Evolutionary conservation across 352 stramenopile genomes (phyloP).

Genomic region (Globisporangium yorkense): DNA sequence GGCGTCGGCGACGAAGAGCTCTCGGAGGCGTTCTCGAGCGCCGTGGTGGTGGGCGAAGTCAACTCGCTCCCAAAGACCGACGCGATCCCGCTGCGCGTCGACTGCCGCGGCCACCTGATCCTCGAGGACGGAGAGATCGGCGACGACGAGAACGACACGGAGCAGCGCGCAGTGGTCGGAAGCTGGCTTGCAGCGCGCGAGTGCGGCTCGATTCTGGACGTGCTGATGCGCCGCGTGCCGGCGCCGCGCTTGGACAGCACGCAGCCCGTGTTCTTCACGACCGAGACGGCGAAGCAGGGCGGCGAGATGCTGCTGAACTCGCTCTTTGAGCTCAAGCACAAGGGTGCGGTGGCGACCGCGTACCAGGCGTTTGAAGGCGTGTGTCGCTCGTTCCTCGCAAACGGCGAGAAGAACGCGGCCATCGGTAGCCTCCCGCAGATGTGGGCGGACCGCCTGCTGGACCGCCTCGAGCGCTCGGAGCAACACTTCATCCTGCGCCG

Average conservation of each 20-base stretch:
- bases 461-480: conserved; percentile 64
- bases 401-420: conserved; percentile 45
- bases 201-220: conserved; percentile 68
- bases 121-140: conserved; percentile 39
- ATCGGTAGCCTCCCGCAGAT: conserved; percentile 49
- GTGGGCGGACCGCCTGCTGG: conserved; percentile 74
- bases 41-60: conserved; percentile 64
- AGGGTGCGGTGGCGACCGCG: conserved; percentile 78
- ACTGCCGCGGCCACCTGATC: conserved; percentile 78
- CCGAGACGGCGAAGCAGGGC: conserved; percentile 42
- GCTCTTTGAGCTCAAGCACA: conserved; percentile 87
- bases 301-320: conserved; percentile 77
- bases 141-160: conserved; percentile 39
- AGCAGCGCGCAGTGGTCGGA: conserved; percentile 77
- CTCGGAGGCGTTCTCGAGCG: conserved; percentile 47
- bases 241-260: conserved; percentile 21
- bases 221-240: conserved; percentile 63
- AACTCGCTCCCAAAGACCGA: conserved; percentile 43
- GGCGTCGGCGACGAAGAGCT: conserved; percentile 57
- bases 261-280: conserved; percentile 31
- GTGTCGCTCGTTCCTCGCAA: conserved; percentile 68
- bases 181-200: conserved; percentile 86
- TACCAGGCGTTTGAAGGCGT: conserved; percentile 84
- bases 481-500: conserved; percentile 87
- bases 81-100: conserved; percentile 55